Base-by-base conservation (phyloP, 768 basidiomycete genomes). In the Clitopilus passeckerianus region DNA sequence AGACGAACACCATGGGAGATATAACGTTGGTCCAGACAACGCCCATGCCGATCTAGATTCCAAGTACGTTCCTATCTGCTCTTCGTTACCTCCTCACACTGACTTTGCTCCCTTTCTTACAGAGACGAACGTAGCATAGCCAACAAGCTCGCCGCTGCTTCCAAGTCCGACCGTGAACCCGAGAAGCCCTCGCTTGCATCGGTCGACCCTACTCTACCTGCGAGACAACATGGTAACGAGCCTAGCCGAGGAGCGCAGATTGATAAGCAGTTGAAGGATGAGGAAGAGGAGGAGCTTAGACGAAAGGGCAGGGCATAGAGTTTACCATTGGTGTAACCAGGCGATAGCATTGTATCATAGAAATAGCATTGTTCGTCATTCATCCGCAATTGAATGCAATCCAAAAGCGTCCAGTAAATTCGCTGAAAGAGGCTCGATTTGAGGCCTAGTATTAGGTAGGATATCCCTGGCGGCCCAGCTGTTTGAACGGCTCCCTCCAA, bases 171-270 rank as follows among this genome's bases (percentile, higher is more conserved):
- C 10, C 60, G 58, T 5, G 68, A 70, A 9, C 61, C 60, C 14
- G 69, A 75, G 50, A 56, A 74, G n/a, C 71, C 75, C 41, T 59
- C 64, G 5, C 66, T 74, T 43, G 75, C 75, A 0, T 67, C 73
- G 30, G 68, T 69, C 0, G 77, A 85, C 58, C 84, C 85, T 12
- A 66, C 80, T 24, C 75, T 74, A 50, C 81, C 80, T 9, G 84
- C 83, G 0, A 69, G 67, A n/a, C 66, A 73, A 15, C 85, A 86
- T 57, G 82, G 84, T 0, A 77, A 86, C 63, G 71, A 85, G 61
- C 85, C 86, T 0, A 84, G 83, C 0, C 70, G 76, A 43, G 84
- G 85, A 0, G 86, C 84, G 0, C 68, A 80, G 66, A 76, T 84
- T 18, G 85, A 87, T 65, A 80, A 80, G 3, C 72, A 85, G 62